Evolutionary conservation across 805 yeast genomes (phyloP), one percentile per base, ranked within the genome.

Genomic region (Candida nitratophila): DNA sequence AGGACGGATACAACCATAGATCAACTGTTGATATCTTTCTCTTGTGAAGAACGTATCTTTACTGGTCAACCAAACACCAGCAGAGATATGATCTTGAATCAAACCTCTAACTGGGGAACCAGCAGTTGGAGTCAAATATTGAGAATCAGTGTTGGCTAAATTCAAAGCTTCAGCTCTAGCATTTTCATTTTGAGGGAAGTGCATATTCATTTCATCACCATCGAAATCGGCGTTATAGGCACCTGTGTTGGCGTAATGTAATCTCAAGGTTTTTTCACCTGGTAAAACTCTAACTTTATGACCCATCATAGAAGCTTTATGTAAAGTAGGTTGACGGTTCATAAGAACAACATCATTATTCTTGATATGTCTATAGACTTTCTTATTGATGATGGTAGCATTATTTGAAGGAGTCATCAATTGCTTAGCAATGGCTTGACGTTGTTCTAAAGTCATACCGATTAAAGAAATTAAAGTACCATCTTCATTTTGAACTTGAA

Each of bases 191-290:
- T 91, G 99, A 24, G 99, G 99, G 74, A 91, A 91, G 70, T 91
- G 99, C 96, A 91, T 85, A 65, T 91, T 91, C 99, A 91, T 91
- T 72, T 91, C 99, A 68, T 91, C 99, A 74, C 99, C 99, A 69
- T 91, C 99, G 58, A 93, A 91, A 77, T 91, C 99, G 34, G 98
- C 98, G 65, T 91, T 91, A 69, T 91, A 93, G 37, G 99, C 97
- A 69, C 97, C 97, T 38, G 99, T 93, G 67, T 93, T 93, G 57
- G 99, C 99, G 66, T 93, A 93, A 65, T 93, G 99, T 65, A 93
- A 72, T 61, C 99, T 80, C 56, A 93, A 72, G 4, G 99, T 95
- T 73, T 93, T 93, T 63, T 93, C 99, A 47, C 96, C 96, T 4
- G 98, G 99, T 54, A 93, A 73, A 29, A 93, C 99, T 58, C 96